A percentile compares a stretch with the other conserved stretches of the same genome.
phyloP scores from a whole-genome alignment of 2,329 filamentous ascomycete species.

The Stachybotrys elegans region DNA sequence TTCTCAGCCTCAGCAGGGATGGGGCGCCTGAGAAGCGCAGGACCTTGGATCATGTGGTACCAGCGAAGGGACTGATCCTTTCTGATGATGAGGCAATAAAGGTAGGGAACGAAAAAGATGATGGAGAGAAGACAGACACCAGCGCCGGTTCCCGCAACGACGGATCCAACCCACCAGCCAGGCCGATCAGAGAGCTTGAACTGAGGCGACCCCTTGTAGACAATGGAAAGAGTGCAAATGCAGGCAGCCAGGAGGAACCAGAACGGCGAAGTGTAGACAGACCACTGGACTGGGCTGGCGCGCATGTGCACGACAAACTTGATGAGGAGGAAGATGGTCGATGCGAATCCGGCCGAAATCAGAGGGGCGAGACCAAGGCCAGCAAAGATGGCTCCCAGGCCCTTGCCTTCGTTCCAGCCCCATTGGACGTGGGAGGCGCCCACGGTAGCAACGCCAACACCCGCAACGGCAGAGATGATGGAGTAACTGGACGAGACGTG shows the following conservation, averaged over 20 bases:
- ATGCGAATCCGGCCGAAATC: constrained; percentile 59
- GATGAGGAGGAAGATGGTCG: constrained; percentile 66
- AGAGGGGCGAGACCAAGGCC: constrained; percentile 66
- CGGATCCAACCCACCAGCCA: constrained; percentile 58
- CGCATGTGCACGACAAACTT: constrained; percentile 57
- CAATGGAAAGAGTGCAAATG: constrained; percentile 67
- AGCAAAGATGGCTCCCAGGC: constrained; percentile 67
- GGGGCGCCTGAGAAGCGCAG: constrained; percentile 58
- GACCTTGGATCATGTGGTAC: constrained; percentile 59
- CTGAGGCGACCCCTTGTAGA: constrained; percentile 69
- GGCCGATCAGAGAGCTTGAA: constrained; percentile 52
- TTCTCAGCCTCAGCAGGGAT: constrained; percentile 44
- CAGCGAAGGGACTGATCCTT: constrained; percentile 60
- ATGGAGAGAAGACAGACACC: constrained; percentile 55
- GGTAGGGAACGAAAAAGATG: constrained; percentile 69
- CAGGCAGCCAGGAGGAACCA: constrained; percentile 71
- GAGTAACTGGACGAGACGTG: constrained; percentile 69
- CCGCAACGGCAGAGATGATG: constrained; percentile 52
- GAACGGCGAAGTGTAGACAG: constrained; percentile 64
- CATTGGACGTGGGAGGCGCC: constrained; percentile 51
- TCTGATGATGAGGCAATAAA: constrained; percentile 63
- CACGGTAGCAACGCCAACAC: constrained; percentile 36
- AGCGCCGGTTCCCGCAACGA: constrained; percentile 57
- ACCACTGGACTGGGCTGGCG: constrained; percentile 64
- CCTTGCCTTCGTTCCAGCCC: constrained; percentile 65